Conservation (phyloP, 208 protist species). For the Acanthamoeba lenticulata region DNA sequence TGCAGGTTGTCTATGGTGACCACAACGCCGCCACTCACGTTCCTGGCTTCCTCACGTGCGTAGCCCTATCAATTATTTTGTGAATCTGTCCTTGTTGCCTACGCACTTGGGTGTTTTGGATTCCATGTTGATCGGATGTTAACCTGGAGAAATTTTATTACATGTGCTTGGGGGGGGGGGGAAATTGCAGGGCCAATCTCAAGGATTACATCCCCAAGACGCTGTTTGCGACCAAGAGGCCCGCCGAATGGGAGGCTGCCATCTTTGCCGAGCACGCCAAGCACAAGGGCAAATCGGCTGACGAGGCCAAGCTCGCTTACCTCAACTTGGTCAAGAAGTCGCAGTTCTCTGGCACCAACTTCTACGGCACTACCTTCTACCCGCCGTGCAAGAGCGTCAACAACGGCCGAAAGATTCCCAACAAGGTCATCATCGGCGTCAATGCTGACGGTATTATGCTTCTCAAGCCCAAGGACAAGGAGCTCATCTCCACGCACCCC, state of each 20-base stretch:
- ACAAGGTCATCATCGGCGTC: constrained; percentile 74
- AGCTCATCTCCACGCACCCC: constrained; percentile 70
- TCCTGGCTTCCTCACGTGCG: constrained; percentile 66
- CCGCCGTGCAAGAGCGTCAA: constrained; percentile 69
- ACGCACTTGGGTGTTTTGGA: not conserved
- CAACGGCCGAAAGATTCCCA: constrained; percentile 70
- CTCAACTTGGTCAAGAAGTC: constrained; percentile 56
- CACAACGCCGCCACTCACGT: constrained; percentile 68
- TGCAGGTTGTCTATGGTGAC: constrained; percentile 70
- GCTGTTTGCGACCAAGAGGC: constrained; percentile 56
- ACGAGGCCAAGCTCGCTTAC: constrained; percentile 66
- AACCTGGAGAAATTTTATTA: too few relatives aligned
- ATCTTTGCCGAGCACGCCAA: constrained; percentile 67
- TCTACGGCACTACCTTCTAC: constrained; percentile 73
- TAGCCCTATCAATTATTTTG: not conserved
- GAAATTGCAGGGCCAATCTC: not conserved
- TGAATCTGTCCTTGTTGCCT: not conserved
- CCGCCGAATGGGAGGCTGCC: constrained; percentile 53
- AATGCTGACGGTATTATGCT: constrained; percentile 70
- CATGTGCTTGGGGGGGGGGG: not conserved
- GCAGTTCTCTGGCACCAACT: constrained; percentile 68
- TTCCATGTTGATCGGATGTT: too few relatives aligned
- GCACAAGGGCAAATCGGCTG: constrained; percentile 67
- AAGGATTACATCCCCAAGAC: constrained; percentile 65
- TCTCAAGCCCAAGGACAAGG: constrained; percentile 71